Evolutionary conservation across 805 yeast species (phyloP).

Genomic region (Candida sonorensis): DNA sequence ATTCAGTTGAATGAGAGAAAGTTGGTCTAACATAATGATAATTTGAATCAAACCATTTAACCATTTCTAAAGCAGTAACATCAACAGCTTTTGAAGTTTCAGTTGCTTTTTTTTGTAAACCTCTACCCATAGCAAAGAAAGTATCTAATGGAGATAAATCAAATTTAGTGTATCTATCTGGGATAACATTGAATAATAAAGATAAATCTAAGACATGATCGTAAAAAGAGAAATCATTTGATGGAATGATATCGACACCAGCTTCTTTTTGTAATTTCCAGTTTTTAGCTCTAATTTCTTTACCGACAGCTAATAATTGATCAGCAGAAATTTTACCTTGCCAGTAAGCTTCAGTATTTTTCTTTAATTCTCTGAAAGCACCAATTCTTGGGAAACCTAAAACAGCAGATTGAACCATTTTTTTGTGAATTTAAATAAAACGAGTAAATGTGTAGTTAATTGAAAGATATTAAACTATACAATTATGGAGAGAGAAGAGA

Average conservation of each 20-base stretch:
- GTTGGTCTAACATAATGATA: constrained; percentile 99
- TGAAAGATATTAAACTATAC: background rate
- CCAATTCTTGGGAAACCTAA: constrained; percentile 99
- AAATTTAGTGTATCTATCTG: constrained; percentile 93
- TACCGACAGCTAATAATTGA: constrained; percentile 86
- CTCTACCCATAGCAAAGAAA: constrained; percentile 99
- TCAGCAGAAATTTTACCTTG: constrained; percentile 83
- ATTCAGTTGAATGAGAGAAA: constrained; percentile 87
- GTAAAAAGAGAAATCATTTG: constrained; percentile 97
- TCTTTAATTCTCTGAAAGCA: constrained; percentile 98
- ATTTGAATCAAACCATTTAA: constrained; percentile 99
- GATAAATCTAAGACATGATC: constrained; percentile 95
- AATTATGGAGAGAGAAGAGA: background rate
- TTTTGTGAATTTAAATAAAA: background rate
- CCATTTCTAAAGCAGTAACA: constrained; percentile 99
- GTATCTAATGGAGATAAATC: constrained; percentile 85
- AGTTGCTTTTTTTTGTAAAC: constrained; percentile 95
- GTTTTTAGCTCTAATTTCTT: constrained; percentile 90
- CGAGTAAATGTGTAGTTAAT: constrained; percentile 2
- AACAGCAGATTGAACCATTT: constrained; percentile 94
- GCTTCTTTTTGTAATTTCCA: constrained; percentile 97
- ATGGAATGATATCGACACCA: constrained; percentile 95
- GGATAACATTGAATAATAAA: constrained; percentile 87
- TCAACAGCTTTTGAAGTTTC: constrained; percentile 85
- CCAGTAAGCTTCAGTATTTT: constrained; percentile 99